Conservation (phyloP, 805 yeast genomes). For the Sungouiozyma ichnusensis region DNA sequence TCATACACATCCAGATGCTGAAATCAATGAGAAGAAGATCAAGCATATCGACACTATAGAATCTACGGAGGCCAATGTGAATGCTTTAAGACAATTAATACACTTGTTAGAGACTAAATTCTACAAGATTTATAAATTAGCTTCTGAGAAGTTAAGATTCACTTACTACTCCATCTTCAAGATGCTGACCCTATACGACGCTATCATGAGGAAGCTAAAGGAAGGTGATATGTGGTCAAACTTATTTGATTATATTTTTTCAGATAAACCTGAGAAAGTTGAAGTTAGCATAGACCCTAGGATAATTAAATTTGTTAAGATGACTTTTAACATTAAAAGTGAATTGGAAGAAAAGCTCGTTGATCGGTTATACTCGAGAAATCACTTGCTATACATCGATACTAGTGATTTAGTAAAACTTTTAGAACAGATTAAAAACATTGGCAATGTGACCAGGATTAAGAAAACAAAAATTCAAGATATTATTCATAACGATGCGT, state of each 20-base stretch:
- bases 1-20: not conserved
- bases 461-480: too few species aligned
- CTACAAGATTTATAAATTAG: conserved; percentile 13
- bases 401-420: conserved; percentile 5
- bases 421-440: not conserved
- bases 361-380: conserved; percentile 12
- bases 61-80: not conserved
- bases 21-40: not conserved
- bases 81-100: conserved; percentile 11
- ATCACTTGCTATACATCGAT: conserved; percentile 8
- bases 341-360: conserved; percentile 8
- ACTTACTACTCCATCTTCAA: conserved; percentile 26
- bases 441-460: too few species aligned
- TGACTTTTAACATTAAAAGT: conserved; percentile 16
- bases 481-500: too few species aligned
- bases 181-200: conserved; percentile 22
- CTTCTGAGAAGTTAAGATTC: conserved; percentile 20
- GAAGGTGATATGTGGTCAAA: conserved; percentile 16
- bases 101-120: conserved; percentile 13
- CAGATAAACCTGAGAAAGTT: conserved; percentile 2
- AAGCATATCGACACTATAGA: conserved; percentile 11
- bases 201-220: conserved; percentile 16
- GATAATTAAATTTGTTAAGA: conserved; percentile 14
- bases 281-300: conserved; percentile 9
- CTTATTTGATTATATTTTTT: conserved; percentile 9